Evolutionary conservation across 306 rosid species (phyloP).

Genomic region (Cicer arietinum): DNA sequence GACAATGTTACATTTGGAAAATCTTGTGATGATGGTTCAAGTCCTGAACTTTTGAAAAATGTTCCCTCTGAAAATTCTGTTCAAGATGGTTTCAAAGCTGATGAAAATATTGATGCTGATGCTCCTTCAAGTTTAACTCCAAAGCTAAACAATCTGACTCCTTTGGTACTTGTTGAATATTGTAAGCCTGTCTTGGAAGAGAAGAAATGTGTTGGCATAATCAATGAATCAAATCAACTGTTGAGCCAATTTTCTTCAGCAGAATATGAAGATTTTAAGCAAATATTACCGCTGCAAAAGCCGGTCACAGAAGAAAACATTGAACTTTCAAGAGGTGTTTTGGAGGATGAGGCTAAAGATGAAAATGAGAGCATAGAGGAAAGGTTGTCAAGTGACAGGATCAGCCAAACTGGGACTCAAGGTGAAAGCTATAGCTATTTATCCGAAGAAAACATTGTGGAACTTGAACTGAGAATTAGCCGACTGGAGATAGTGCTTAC

Average conservation of each 20-base stretch:
- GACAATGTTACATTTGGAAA: constrained; percentile 10
- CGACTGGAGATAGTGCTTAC: not conserved
- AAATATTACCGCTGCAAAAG: not conserved
- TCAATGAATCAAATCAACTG: too few species aligned
- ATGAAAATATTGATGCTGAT: constrained; percentile 17
- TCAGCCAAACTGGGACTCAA: not conserved
- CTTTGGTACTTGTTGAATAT: not conserved
- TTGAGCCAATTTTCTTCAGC: not conserved
- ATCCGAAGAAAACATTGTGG: not conserved
- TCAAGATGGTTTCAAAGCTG: constrained; percentile 4
- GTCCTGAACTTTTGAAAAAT: not conserved
- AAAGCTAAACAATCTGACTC: not conserved
- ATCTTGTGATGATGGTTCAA: constrained; percentile 4
- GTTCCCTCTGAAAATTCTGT: not conserved
- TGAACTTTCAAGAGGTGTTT: not conserved
- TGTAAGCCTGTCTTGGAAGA: not conserved
- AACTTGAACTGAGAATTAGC: constrained; percentile 38
- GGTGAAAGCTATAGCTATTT: not conserved
- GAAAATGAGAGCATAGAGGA: constrained; percentile 7
- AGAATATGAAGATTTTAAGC: not conserved
- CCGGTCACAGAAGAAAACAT: not conserved
- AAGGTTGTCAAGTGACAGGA: not conserved
- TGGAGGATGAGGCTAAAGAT: constrained; percentile 16
- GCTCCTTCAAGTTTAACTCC: constrained; percentile 22
- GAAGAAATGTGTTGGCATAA: too few species aligned